Evolutionary conservation across 176 grass and related monocot species (phyloP), one percentile per base, ranked within the genome.

Genomic region (Aegilops bicornis): DNA sequence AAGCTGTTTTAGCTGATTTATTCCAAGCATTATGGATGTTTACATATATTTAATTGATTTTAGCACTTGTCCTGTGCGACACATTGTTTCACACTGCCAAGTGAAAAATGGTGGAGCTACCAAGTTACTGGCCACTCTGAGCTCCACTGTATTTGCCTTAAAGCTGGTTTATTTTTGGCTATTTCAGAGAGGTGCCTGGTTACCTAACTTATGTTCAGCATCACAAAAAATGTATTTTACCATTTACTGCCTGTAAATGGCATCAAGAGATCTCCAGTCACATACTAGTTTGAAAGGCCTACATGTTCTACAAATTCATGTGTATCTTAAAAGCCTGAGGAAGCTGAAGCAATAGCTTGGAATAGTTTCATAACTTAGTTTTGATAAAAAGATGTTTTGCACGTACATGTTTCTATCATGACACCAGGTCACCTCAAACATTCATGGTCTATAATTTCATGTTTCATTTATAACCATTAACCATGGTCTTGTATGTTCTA

Each of bases 261-360:
- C 19, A 71, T 39, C 33, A 71, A 71, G 32, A 22, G 33, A 39
- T n/a, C 35, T 71, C 9, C 32, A 36, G 32, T 10, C 3, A 32
- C 32, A 37, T 69, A 36, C 66, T 33, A 8, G 47, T 15, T 48
- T 48, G 14, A 16, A 48, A 15, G 47, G 13, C 47, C 47, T 48
- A 16, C 13, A 8, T 64, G 30, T 22, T 69, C 33, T 71, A 40
- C 33, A 71, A 40, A 70, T 22, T 70, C 33, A 12, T 39, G 19
- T n/a, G 17, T 70, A 70, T 70, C 16, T 19, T 70, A 52, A 70
- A 71, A n/a, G 3, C 31, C 19, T 24, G 10, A 72, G 40, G 20
- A 72, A 72, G 69, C 35, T 40, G 36, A 70, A 88, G 54, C 24
- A 71, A 42, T 31, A 69, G 27, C 15, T 84, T 72, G 42, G 22